Conservation (phyloP, 768 basidiomycete species). For the Panaeolus papilionaceus region DNA sequence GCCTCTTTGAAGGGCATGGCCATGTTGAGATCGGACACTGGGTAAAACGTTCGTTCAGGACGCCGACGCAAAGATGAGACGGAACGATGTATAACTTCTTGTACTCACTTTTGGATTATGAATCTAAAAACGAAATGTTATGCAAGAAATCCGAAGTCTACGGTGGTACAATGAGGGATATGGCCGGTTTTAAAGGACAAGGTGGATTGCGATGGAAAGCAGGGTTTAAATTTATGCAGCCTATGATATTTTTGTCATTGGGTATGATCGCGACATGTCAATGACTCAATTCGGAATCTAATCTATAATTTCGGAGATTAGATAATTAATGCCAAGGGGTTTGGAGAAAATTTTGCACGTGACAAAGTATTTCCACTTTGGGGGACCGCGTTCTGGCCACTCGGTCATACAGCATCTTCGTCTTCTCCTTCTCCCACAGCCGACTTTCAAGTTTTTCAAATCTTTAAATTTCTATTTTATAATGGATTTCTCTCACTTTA, state of each 20-base stretch:
- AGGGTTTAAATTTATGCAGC: slow-evolving; percentile 15
- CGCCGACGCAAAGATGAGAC: background rate
- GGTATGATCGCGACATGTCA: slow-evolving; percentile 9
- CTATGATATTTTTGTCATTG: slow-evolving; percentile 16
- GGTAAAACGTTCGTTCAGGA: background rate
- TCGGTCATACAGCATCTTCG: slow-evolving; percentile 16
- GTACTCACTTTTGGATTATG: background rate
- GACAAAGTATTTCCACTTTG: slow-evolving; percentile 16
- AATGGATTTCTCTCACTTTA: slow-evolving; percentile 95
- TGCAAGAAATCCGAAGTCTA: background rate
- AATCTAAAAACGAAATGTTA: background rate
- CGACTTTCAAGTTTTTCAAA: slow-evolving; percentile 16
- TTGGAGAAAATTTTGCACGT: slow-evolving; percentile 28
- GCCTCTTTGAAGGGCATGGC: slow-evolving; percentile 82
- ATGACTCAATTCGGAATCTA: slow-evolving; percentile 18
- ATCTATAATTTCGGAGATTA: slow-evolving; percentile 1
- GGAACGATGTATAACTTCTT: background rate
- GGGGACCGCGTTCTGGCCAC: slow-evolving; percentile 16
- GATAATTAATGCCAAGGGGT: background rate
- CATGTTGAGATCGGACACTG: slow-evolving; percentile 63
- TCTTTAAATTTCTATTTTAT: slow-evolving; percentile 26
- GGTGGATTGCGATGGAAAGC: background rate
- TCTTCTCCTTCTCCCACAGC: slow-evolving; percentile 19
- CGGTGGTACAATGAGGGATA: background rate
- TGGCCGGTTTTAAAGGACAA: background rate